Conservation (phyloP, 2,329 filamentous ascomycete genomes). For the Dothidotthia symphoricarpi region DNA sequence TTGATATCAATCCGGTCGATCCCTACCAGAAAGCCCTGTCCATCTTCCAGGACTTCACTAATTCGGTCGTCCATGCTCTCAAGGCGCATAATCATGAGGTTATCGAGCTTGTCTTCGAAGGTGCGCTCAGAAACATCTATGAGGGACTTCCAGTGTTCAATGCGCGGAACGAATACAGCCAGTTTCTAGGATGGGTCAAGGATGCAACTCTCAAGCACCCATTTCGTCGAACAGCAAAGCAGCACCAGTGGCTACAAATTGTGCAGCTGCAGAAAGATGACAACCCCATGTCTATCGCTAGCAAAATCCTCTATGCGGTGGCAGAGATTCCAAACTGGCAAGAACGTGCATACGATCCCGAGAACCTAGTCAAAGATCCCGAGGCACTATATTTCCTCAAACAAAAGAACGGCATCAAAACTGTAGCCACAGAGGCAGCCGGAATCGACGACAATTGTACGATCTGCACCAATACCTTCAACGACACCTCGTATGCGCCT, state of each 20-base stretch:
- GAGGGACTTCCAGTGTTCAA: slow-evolving; percentile 2
- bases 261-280: background rate
- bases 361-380: slow-evolving; percentile 4
- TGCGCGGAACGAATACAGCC: background rate
- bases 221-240: slow-evolving; percentile 3
- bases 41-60: slow-evolving; percentile 5
- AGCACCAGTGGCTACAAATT: slow-evolving; percentile 6
- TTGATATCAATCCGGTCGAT: no score
- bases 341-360: background rate
- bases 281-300: background rate
- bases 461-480: slow-evolving; percentile 4
- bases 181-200: slow-evolving; percentile 5
- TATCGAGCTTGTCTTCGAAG: background rate
- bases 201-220: slow-evolving; percentile 8
- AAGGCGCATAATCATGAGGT: background rate
- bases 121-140: background rate
- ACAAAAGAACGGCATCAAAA: background rate
- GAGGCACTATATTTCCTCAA: slow-evolving; percentile 4
- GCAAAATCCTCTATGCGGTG: background rate
- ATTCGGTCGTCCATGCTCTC: slow-evolving; percentile 1
- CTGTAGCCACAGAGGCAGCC: background rate
- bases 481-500: background rate
- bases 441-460: background rate
- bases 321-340: background rate
- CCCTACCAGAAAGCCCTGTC: slow-evolving; percentile 4